A percentile compares a stretch with the other conserved stretches of the same genome.
phyloP scores from a whole-genome alignment of 192 early-diverging fungal genomes.

The Martensiomyces pterosporus region DNA sequence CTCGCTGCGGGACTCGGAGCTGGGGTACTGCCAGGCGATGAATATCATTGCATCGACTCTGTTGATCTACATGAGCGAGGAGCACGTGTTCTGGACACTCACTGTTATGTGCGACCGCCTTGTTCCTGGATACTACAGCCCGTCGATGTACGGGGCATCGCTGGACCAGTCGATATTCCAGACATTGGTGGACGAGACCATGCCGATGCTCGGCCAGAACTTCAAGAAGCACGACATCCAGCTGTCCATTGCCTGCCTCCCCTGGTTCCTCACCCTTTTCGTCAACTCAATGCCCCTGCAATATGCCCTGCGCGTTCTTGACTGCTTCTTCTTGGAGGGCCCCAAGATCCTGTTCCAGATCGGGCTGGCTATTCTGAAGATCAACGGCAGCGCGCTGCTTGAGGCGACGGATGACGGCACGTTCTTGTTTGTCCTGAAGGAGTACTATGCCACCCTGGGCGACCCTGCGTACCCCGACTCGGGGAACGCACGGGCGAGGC shows the following conservation, averaged over 20 bases:
- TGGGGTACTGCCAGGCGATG: conserved; percentile 99
- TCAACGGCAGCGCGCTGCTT: conserved; percentile 77
- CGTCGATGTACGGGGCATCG: conserved; percentile 96
- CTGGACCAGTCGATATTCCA: conserved; percentile 96
- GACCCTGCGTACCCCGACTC: conserved; percentile 65
- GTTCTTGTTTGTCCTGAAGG: conserved; percentile 80
- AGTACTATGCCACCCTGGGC: conserved; percentile 79
- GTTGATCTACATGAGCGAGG: conserved; percentile 91
- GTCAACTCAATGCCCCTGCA: conserved; percentile 94
- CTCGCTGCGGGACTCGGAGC: conserved; percentile 77
- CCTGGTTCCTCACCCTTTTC: conserved; percentile 96
- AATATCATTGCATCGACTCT: conserved; percentile 96
- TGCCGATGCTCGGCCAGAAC: conserved; percentile 84
- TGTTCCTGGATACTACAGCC: conserved; percentile 94
- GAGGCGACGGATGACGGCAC: conserved; percentile 66
- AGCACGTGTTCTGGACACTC: conserved; percentile 97
- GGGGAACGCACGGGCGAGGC: conserved; percentile 51
- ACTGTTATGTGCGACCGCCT: conserved; percentile 84
- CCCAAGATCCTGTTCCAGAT: conserved; percentile 95
- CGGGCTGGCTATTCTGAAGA: conserved; percentile 85
- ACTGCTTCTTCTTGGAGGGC: conserved; percentile 98
- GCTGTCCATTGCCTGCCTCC: conserved; percentile 92
- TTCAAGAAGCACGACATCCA: conserved; percentile 88
- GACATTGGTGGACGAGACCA: conserved; percentile 77
- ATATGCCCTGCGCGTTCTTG: conserved; percentile 83